Evolutionary conservation across 371 early-diverging fungal species (phyloP), one percentile per base, ranked within the genome.

Genomic region (Quaeritorhiza haematococci): DNA sequence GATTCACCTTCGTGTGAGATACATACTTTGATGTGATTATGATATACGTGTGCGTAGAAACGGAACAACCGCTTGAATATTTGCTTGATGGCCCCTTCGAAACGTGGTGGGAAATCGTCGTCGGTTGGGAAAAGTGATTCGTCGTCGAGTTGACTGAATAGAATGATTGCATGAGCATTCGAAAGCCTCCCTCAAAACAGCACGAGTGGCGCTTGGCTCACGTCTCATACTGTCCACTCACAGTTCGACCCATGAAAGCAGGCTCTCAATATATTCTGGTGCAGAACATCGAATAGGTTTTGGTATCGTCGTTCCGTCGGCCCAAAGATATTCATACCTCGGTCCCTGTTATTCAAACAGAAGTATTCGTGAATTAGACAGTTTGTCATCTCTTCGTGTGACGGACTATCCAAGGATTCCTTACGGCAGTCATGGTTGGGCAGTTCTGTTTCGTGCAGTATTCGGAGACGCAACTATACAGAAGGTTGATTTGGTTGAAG

Each of bases 401-500:
- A 24, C 15, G 15, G 54, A 49, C 75, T 67, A 72, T 85, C 85
- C 82, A 77, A 47, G 85, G 73, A 3, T 91, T n/a, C n/a, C n/a
- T n/a, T n/a, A n/a, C 91, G 17, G 90, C 93, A 50, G 83, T 83
- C 94, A 94, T 94, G 34, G 69, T 76, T 17, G 92, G 84, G 58
- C 93, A 94, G 33, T 77, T 75, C 42, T 79, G 72, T 28, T 76
- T 70, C 1, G 90, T 89, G 73, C 94, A 94, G 66, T 89, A 89
- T 53, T 93, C 90, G 19, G 91, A 84, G 53, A 94, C 77, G 27
- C 90, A 85, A 42, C 91, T 89, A 68, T 92, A 91, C 56, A 93
- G 91, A 75, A 94, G 75, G 67, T 90, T 91, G 68, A 92, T 77
- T 55, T 90, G 83, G 75, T 90, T 89, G 78, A 91, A 93, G 67